These are phyloP conservation scores for Alloascoidea africana DNA, from an alignment of 805 yeast genomes.

Conservation along the genomic window DNA sequence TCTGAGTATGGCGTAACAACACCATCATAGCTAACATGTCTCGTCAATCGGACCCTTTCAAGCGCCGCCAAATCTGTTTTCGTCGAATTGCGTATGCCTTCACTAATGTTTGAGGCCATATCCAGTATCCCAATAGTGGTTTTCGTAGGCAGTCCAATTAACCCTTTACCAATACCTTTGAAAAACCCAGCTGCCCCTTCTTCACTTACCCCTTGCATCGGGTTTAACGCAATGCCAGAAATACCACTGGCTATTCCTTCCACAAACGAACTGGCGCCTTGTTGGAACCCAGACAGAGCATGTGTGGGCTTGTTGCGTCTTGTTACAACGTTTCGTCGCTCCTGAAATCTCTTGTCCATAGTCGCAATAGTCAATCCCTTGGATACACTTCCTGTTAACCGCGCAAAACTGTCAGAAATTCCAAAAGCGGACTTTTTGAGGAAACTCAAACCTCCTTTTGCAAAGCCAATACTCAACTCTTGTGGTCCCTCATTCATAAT, in stretches of 20 bases:
- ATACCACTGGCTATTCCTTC: slow-evolving; percentile 82
- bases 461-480: slow-evolving; percentile 87
- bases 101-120: slow-evolving; percentile 82
- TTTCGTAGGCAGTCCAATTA: slow-evolving; percentile 93
- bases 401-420: slow-evolving; percentile 82
- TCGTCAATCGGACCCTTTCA: slow-evolving; percentile 69
- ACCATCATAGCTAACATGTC: slow-evolving; percentile 57
- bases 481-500: slow-evolving; percentile 91
- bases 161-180: slow-evolving; percentile 86
- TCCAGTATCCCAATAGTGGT: slow-evolving; percentile 93
- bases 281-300: slow-evolving; percentile 69
- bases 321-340: slow-evolving; percentile 56
- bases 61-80: slow-evolving; percentile 72
- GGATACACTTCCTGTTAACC: slow-evolving; percentile 86
- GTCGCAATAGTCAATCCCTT: slow-evolving; percentile 89
- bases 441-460: slow-evolving; percentile 92
- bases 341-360: slow-evolving; percentile 74
- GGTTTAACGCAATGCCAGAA: slow-evolving; percentile 80
- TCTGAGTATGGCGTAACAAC: slow-evolving; percentile 61
- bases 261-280: slow-evolving; percentile 80
- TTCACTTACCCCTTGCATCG: slow-evolving; percentile 75
- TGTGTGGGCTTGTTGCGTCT: slow-evolving; percentile 71
- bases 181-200: slow-evolving; percentile 89
- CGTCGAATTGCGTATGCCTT: slow-evolving; percentile 86
- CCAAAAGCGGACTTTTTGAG: slow-evolving; percentile 92